A percentile compares a stretch with the other conserved stretches of the same genome.
Conservation (phyloP, 495 filamentous ascomycete species). For the Trichoderma erinaceum region DNA sequence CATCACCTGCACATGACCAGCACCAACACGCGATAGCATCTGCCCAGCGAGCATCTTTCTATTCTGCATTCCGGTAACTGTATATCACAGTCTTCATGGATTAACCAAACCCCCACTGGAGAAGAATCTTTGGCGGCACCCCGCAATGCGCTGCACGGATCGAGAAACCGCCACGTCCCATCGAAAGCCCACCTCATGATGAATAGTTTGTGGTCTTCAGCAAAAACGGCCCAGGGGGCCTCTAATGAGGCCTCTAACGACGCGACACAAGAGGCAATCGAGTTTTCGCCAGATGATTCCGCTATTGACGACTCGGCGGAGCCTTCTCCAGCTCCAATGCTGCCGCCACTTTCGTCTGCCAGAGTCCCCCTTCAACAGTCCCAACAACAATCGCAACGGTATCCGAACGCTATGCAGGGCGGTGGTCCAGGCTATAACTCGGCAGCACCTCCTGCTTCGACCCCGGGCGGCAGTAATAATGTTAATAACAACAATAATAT, state of each 20-base stretch:
- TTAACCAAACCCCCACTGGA: not conserved
- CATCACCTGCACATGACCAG: slow-evolving; percentile 2
- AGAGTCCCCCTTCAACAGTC: not conserved
- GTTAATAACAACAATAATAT: not conserved
- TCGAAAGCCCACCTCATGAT: not conserved
- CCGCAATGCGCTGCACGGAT: not conserved
- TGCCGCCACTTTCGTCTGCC: slow-evolving; percentile 3
- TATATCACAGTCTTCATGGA: not conserved
- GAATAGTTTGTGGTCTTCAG: slow-evolving; percentile 7
- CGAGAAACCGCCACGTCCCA: slow-evolving; percentile 7
- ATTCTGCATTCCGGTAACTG: not conserved
- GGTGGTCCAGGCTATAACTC: not conserved
- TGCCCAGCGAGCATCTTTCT: not conserved
- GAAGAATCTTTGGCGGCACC: slow-evolving; percentile 5
- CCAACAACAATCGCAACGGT: not conserved
- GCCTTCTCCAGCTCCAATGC: not conserved
- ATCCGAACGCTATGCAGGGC: not conserved
- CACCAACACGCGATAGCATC: not conserved
- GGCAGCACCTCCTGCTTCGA: not conserved
- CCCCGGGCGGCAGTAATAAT: not conserved
- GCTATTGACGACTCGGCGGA: not conserved
- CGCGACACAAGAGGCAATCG: not conserved
- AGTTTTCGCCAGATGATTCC: not conserved
- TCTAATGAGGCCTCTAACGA: not conserved
- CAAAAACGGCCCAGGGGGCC: not conserved